Percentiles rank a stretch among this genome's conserved stretches.
These are phyloP conservation scores for Xerocomus brunneocitrinus DNA, from an alignment of 768 basidiomycete species.

Conservation along the genomic window DNA sequence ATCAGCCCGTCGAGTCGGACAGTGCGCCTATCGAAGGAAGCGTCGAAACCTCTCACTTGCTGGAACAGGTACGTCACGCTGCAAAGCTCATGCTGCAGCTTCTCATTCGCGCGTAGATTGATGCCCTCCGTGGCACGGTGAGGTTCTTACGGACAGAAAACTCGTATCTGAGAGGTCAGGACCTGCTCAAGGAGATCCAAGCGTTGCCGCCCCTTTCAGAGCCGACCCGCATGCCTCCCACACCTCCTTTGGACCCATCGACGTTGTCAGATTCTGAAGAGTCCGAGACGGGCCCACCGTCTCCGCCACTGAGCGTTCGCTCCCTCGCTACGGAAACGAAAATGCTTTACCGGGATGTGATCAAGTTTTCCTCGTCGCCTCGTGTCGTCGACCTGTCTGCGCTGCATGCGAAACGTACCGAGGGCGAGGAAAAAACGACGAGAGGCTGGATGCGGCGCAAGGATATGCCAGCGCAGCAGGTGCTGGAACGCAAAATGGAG, in stretches of 20 bases:
- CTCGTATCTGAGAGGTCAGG: constrained; percentile 88
- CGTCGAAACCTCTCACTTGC: constrained; percentile 79
- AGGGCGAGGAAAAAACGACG: constrained; percentile 40
- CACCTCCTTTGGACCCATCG: constrained; percentile 66
- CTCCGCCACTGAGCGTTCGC: constrained; percentile 50
- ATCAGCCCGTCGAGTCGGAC: constrained; percentile 55
- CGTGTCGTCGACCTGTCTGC: constrained; percentile 81
- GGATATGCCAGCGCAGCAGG: constrained; percentile 76
- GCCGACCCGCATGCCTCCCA: constrained; percentile 45
- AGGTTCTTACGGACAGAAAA: constrained; percentile 94
- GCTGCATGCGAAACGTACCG: constrained; percentile 48
- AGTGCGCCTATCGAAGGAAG: constrained; percentile 69
- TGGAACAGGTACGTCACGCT: constrained; percentile 66
- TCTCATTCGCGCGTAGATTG: constrained; percentile 52
- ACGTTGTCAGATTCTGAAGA: constrained; percentile 63
- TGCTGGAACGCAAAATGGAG: constrained; percentile 71
- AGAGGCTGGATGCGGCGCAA: constrained; percentile 78
- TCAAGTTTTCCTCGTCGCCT: constrained; percentile 77
- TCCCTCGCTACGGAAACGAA: constrained; percentile 80
- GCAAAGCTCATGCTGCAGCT: not conserved
- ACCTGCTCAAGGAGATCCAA: constrained; percentile 79
- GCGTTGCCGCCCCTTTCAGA: constrained; percentile 62
- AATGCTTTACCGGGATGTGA: constrained; percentile 82
- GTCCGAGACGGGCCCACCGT: constrained; percentile 46
- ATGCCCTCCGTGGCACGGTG: constrained; percentile 85